Evolutionary conservation across 2,329 filamentous ascomycete species (phyloP).

Genomic region (Aschersonia sp.): DNA sequence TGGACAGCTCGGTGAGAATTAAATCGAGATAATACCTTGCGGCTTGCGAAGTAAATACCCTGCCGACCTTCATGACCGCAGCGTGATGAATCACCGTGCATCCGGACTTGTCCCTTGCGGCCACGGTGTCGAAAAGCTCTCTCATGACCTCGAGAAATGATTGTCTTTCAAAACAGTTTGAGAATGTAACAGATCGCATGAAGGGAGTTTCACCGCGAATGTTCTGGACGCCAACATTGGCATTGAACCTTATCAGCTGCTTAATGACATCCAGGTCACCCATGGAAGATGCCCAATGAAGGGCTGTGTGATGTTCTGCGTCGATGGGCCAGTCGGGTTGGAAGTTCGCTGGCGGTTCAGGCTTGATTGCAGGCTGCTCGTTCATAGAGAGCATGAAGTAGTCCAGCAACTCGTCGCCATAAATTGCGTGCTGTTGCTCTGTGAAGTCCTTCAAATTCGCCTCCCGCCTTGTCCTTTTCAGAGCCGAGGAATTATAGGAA

Average conservation of each 20-base stretch:
- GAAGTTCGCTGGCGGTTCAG: constrained; percentile 72
- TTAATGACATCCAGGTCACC: constrained; percentile 85
- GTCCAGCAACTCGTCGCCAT: constrained; percentile 84
- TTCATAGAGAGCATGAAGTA: constrained; percentile 86
- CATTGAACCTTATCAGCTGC: constrained; percentile 69
- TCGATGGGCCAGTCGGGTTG: constrained; percentile 89
- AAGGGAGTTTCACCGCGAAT: constrained; percentile 73
- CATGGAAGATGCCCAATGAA: constrained; percentile 98
- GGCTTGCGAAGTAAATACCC: constrained; percentile 69
- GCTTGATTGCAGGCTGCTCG: constrained; percentile 55
- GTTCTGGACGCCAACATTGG: constrained; percentile 57
- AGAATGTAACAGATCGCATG: constrained; percentile 90
- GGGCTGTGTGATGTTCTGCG: constrained; percentile 76
- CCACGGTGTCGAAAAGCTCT: constrained; percentile 69
- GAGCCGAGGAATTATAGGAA: constrained; percentile 45
- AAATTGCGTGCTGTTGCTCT: constrained; percentile 77
- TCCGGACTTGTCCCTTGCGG: constrained; percentile 62
- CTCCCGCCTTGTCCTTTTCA: constrained; percentile 65
- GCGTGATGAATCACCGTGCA: constrained; percentile 92
- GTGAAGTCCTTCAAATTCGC: constrained; percentile 46
- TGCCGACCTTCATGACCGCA: constrained; percentile 71
- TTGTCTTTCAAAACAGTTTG: constrained; percentile 89
- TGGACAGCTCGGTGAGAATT: constrained; percentile 73
- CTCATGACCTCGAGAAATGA: constrained; percentile 77
- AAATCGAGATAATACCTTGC: constrained; percentile 89